Percentiles rank a stretch among this genome's conserved stretches.
Conservation (phyloP, 305 asterid species). For the Rubia peregrina region DNA sequence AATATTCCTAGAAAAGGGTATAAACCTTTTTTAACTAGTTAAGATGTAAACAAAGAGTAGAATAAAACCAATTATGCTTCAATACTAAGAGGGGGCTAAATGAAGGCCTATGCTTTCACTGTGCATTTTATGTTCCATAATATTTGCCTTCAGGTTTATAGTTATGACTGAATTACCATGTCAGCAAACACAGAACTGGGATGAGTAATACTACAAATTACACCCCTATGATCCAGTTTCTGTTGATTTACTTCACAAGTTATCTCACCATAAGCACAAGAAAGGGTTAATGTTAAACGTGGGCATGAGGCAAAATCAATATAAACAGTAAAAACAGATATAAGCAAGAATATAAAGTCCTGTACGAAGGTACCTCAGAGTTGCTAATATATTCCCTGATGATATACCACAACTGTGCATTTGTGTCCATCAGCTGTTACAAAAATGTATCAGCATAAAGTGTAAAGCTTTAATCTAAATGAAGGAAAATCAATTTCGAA, state of each 20-base stretch:
- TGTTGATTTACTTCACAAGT: neutral
- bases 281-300: neutral
- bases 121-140: neutral
- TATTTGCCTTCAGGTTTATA: neutral
- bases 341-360: conserved; percentile 9
- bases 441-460: conserved; percentile 30
- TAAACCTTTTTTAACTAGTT: neutral
- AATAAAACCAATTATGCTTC: neutral
- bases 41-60: neutral
- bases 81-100: neutral
- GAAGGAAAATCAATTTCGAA: conserved; percentile 14
- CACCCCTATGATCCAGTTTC: neutral
- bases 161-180: neutral
- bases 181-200: neutral
- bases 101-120: neutral
- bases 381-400: conserved; percentile 90
- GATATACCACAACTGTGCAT: conserved; percentile 98
- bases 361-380: conserved; percentile 61
- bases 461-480: neutral
- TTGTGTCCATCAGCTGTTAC: conserved; percentile 91
- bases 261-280: neutral
- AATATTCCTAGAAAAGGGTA: neutral
- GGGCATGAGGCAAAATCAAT: conserved; percentile 1
- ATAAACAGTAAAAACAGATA: neutral
- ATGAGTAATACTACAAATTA: no score